phyloP scores from a whole-genome alignment of 345 rosid species.

The Salix suchowensis region DNA sequence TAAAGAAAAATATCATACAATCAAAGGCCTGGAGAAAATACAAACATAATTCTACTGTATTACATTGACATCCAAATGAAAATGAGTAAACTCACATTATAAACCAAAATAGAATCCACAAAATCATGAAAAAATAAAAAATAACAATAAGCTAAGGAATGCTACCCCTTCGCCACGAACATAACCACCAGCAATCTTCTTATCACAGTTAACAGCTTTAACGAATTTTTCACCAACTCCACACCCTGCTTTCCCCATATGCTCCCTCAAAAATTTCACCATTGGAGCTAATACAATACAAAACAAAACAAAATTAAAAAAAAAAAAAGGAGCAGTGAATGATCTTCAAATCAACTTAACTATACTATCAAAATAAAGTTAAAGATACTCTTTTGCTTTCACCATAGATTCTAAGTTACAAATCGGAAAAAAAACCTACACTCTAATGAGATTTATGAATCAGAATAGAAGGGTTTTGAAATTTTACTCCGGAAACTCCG shows the following conservation, averaged over 20 bases:
- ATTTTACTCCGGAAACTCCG: conserved; percentile 50
- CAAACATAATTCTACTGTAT: neutral
- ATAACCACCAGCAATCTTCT: conserved; percentile 57
- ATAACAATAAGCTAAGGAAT: neutral
- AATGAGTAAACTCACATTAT: neutral
- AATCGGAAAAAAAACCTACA: conserved; percentile 21
- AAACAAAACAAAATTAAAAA: neutral
- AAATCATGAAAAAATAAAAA: neutral
- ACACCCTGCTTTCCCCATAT: conserved; percentile 85
- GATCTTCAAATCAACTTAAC: conserved; percentile 5
- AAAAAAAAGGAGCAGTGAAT: neutral
- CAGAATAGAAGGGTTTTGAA: neutral
- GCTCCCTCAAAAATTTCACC: conserved; percentile 80
- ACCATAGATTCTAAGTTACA: neutral
- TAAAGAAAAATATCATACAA: neutral
- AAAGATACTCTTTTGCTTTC: neutral
- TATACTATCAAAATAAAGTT: neutral
- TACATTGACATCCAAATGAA: neutral
- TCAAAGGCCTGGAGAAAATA: neutral
- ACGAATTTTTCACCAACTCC: conserved; percentile 64
- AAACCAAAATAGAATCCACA: neutral
- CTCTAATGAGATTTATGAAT: neutral
- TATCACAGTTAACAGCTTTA: conserved; percentile 59
- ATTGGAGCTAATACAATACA: conserved; percentile 53
- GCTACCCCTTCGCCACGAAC: conserved; percentile 62